Base-by-base conservation (phyloP, 2,329 filamentous ascomycete species). In the Leptographium flavum region DNA sequence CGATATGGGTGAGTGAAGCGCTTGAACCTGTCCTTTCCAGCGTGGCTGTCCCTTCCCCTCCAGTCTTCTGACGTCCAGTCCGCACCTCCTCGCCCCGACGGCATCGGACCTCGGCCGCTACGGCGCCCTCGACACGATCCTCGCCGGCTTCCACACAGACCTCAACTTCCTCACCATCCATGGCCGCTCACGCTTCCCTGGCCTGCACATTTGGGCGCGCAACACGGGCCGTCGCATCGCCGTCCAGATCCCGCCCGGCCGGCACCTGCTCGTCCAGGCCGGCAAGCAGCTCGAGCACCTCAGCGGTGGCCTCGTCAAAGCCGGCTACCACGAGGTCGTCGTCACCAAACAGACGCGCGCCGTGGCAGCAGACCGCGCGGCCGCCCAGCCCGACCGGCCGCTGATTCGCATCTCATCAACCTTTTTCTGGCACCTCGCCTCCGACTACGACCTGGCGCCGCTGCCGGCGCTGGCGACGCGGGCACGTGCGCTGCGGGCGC, bases 161-260 rank as follows among this genome's bases (percentile, higher is more conserved):
- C 71, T 79, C 47, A 79, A 79, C 65, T 79, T 78, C 57, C 65
- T 79, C 43, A 79, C 74, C 51, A 79, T 79, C 59, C 74, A 79
- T 62, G 74, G 74, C 46, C 74, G 74, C 52, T 76, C 71, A 27
- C 71, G 74, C 48, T 79, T 76, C 53, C 74, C 74, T 0, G 74
- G 74, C 3, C 65, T 79, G 52, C 69, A 79, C 62, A 71, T 79
- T 54, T 79, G 74, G 74, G 74, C 73, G 21, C 72, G 74, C 52
- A 79, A 79, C 66, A 78, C 74, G 2, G 74, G 74, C 38, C 65
- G 63, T 49, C 68, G 69, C 51, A 76, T 79, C 51, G 59, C 74
- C 38, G 74, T 79, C 50, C 67, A 68, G 59, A 78, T 79, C 51
- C 74, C 74, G 0, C 61, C 62, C 3, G 73, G 73, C 4, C 74